Conservation (phyloP, 352 stramenopile genomes). For the Phytopythium sindhum region DNA sequence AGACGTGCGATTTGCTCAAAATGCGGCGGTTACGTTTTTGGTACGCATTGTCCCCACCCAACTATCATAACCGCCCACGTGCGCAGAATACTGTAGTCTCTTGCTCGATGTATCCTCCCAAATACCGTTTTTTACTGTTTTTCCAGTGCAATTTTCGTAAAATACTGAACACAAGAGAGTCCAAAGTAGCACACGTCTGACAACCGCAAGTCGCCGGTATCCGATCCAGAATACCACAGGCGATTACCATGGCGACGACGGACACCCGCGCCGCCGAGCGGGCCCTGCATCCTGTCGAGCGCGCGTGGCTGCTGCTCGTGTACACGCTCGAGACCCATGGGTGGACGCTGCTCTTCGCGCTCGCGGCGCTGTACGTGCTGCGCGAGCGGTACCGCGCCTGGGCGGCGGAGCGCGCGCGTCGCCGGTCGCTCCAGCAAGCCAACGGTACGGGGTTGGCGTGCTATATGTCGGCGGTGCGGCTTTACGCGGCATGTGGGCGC, state of each 20-base stretch:
- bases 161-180: slow-evolving; percentile 6
- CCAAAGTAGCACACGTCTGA: slow-evolving; percentile 1
- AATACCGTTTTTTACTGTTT: background rate
- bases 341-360: slow-evolving; percentile 41
- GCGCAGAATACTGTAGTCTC: background rate
- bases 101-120: too few relatives aligned
- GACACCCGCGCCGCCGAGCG: background rate
- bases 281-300: slow-evolving; percentile 1
- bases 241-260: slow-evolving; percentile 4
- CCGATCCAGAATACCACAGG: background rate
- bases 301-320: slow-evolving; percentile 24
- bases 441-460: slow-evolving; percentile 34
- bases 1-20: background rate
- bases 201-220: background rate
- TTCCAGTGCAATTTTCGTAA: background rate
- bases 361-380: slow-evolving; percentile 24
- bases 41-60: background rate
- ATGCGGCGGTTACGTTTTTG: too few relatives aligned
- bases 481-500: background rate
- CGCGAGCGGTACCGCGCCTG: slow-evolving; percentile 28
- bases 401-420: slow-evolving; percentile 21
- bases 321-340: slow-evolving; percentile 43
- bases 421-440: slow-evolving; percentile 32
- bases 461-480: background rate
- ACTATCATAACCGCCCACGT: background rate